Conservation (phyloP, 1,284 basidiomycete species). For the Neotropicomus parvogracilis region DNA sequence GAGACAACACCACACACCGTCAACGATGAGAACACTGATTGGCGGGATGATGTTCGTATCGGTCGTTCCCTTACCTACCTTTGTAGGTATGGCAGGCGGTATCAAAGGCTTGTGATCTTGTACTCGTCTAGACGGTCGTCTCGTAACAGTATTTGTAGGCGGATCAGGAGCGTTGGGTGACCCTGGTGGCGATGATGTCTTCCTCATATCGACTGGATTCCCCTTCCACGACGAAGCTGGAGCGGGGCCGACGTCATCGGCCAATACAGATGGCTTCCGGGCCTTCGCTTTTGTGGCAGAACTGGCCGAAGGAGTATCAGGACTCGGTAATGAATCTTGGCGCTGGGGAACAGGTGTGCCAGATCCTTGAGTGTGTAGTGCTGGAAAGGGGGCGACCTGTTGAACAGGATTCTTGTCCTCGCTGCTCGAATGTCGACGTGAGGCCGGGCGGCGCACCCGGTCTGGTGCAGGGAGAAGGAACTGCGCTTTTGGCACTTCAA, state of each 20-base stretch:
- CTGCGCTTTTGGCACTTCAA: conserved; percentile 36
- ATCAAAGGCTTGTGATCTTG: conserved; percentile 30
- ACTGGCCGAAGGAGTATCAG: conserved; percentile 17
- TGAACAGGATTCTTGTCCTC: conserved; percentile 27
- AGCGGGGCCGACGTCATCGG: conserved; percentile 23
- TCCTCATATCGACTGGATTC: conserved; percentile 31
- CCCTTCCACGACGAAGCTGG: conserved; percentile 27
- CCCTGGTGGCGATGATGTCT: conserved; percentile 34
- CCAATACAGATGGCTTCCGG: conserved; percentile 31
- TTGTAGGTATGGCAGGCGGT: conserved; percentile 18
- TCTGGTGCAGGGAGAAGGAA: conserved; percentile 30
- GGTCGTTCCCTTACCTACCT: conserved; percentile 28
- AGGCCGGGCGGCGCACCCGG: conserved; percentile 25
- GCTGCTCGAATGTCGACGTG: conserved; percentile 30
- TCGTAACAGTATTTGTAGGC: conserved; percentile 24
- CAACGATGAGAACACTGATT: conserved; percentile 93
- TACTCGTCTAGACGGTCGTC: conserved; percentile 28
- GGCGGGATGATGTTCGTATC: conserved; percentile 79
- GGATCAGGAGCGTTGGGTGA: conserved; percentile 31
- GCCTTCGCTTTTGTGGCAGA: conserved; percentile 22
- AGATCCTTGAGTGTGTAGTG: conserved; percentile 29
- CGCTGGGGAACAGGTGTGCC: conserved; percentile 15
- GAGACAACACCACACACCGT: conserved; percentile 57
- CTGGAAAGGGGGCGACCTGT: conserved; percentile 33
- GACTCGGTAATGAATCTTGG: conserved; percentile 28